Evolutionary conservation across 169 alveolate genomes (phyloP).

Genomic region (Cryptosporidium tyzzeri): DNA sequence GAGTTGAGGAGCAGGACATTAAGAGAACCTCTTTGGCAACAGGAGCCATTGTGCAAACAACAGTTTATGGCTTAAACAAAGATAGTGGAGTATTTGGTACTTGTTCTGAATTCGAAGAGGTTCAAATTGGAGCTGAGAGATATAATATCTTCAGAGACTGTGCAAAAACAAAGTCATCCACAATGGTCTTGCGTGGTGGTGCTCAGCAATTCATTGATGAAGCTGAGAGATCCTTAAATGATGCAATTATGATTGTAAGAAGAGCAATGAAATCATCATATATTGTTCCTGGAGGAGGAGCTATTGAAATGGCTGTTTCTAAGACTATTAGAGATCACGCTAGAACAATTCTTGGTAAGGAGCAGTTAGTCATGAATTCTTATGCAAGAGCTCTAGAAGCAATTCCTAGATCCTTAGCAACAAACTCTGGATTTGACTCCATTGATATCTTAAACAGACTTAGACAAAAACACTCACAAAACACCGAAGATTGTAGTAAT

Average conservation of each 20-base stretch:
- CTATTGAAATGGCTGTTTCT: conserved; percentile 89
- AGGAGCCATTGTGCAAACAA: conserved; percentile 95
- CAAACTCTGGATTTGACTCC: conserved; percentile 96
- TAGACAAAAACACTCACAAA: conserved; percentile 91
- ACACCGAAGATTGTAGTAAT: conserved; percentile 88
- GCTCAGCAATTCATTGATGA: conserved; percentile 98
- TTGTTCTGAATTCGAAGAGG: conserved; percentile 96
- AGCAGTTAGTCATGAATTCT: conserved; percentile 92
- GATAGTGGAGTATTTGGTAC: conserved; percentile 93
- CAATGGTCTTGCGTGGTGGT: conserved; percentile 97
- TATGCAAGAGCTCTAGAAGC: conserved; percentile 96
- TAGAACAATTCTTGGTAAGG: conserved; percentile 91
- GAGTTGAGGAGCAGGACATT: conserved; percentile 96
- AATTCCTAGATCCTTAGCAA: conserved; percentile 96
- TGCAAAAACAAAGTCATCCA: conserved; percentile 91
- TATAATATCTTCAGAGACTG: conserved; percentile 95
- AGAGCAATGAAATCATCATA: conserved; percentile 92
- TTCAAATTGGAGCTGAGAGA: conserved; percentile 96
- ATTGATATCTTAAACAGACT: conserved; percentile 93
- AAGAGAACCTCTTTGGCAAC: conserved; percentile 94
- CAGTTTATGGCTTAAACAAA: conserved; percentile 91
- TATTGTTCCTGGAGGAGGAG: conserved; percentile 98
- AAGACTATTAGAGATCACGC: conserved; percentile 84
- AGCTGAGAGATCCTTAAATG: conserved; percentile 97
- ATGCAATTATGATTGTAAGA: conserved; percentile 96